Base-by-base conservation (phyloP, 2,329 filamentous ascomycete species). In the Nectriaceae sp. region DNA sequence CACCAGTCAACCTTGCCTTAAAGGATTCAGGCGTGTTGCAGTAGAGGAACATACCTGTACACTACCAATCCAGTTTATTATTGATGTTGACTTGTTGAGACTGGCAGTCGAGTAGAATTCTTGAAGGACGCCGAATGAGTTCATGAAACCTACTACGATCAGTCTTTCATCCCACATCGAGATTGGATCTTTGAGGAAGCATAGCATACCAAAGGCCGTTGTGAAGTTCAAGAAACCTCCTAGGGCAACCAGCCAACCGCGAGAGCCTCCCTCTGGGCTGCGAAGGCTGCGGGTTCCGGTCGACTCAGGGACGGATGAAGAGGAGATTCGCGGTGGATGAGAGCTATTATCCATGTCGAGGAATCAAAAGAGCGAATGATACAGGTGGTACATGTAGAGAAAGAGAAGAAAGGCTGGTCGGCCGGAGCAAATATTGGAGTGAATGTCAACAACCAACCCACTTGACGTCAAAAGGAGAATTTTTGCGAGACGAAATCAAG, bases 41-140 rank as follows among this genome's bases (percentile, higher is more conserved):
- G 6, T n/a, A 33, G 36, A 3, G n/a, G 11, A 42, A 21, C 35
- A 20, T 56, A 60, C 61, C 49, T 65, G 65, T 19, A 57, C 22
- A 40, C 62, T 59, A 11, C 75, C 73, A 37, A 77, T 73, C 73
- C 72, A 76, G 18, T 71, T 67, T 15, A 75, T 56, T 36, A 35
- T 66, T 55, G 33, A 61, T 18, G 70, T 65, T 18, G 5, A 59
- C 52, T 21, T 37, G 42, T 56, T 74, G 8, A 57, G 70, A 58
- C 43, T 4, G 15, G 63, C 69, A 4, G 24, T 24, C 39, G 56
- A 54, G 52, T 83, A 84, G 61, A 77, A 76, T 3, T 73, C 73
- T 51, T 83, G 78, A 47, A 79, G 83, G 3, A 77, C 73, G 3
- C 80, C 79, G 50, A 80, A 83, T n/a, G 75, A 63, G 52, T 70